Conservation (phyloP, 805 yeast species). For the Kuraishia capsulata region DNA sequence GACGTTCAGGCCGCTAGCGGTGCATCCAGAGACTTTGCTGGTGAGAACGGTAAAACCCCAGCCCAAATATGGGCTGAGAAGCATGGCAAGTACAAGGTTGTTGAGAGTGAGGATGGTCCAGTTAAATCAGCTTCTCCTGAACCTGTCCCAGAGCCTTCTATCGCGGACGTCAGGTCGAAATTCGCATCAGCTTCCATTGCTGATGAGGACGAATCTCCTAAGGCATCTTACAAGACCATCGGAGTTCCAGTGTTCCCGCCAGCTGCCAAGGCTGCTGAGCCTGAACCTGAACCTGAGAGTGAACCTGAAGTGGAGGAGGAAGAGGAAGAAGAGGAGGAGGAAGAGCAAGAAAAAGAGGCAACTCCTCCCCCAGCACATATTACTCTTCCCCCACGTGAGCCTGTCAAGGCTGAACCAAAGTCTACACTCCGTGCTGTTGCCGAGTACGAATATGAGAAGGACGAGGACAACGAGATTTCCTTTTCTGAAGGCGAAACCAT, state of each 20-base stretch:
- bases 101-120: slow-evolving; percentile 21
- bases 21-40: slow-evolving; percentile 49
- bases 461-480: slow-evolving; percentile 68
- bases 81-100: slow-evolving; percentile 55
- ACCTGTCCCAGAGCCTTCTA: slow-evolving; percentile 10
- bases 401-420: slow-evolving; percentile 8
- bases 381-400: slow-evolving; percentile 1
- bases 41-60: slow-evolving; percentile 78
- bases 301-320: slow-evolving; percentile 6
- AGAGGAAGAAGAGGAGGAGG: slow-evolving; percentile 10
- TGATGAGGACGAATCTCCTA: too few relatives aligned
- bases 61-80: slow-evolving; percentile 95
- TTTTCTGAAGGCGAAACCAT: slow-evolving; percentile 61
- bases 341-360: slow-evolving; percentile 6
- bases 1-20: slow-evolving; percentile 48
- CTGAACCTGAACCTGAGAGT: slow-evolving; percentile 15
- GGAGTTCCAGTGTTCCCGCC: background rate
- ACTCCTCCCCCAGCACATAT: slow-evolving; percentile 6
- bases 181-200: background rate
- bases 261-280: slow-evolving; percentile 6
- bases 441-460: slow-evolving; percentile 69
- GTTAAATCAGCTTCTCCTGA: slow-evolving; percentile 15
- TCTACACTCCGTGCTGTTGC: slow-evolving; percentile 51
- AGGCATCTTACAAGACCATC: too few relatives aligned
- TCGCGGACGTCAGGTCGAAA: background rate